Percentiles rank a stretch among this genome's conserved stretches.
phyloP scores from a whole-genome alignment of 306 rosid species.

The Luffa aegyptiaca region DNA sequence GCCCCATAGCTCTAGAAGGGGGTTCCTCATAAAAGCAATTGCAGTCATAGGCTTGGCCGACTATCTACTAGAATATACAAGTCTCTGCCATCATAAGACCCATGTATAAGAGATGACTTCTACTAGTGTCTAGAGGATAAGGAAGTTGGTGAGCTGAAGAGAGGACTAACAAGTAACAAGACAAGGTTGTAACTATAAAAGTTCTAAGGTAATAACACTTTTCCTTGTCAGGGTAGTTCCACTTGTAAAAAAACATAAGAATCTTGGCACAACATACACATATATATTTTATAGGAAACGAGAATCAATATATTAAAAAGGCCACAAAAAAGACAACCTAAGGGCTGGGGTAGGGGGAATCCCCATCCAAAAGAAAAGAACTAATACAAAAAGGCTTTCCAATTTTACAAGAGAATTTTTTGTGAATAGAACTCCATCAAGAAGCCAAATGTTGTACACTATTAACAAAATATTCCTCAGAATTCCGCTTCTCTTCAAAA shows the following conservation, averaged over 20 bases:
- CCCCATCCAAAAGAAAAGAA: too few relatives aligned
- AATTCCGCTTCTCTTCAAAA: too few relatives aligned
- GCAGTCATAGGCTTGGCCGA: not conserved
- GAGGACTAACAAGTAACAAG: not conserved
- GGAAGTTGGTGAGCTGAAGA: not conserved
- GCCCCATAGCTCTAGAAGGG: not conserved
- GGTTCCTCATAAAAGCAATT: not conserved
- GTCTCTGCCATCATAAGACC: not conserved
- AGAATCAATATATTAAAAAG: too few relatives aligned
- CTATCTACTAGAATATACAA: not conserved
- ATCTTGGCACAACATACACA: not conserved
- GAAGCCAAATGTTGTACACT: too few relatives aligned
- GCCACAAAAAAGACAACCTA: too few relatives aligned
- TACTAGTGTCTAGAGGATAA: not conserved
- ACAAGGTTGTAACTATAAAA: not conserved
- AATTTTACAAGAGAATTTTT: too few relatives aligned
- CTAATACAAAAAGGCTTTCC: too few relatives aligned
- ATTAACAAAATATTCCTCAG: too few relatives aligned
- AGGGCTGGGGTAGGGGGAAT: too few relatives aligned
- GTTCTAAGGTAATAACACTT: not conserved
- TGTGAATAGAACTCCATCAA: too few relatives aligned
- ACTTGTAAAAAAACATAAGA: not conserved
- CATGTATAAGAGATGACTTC: not conserved
- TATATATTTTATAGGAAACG: too few relatives aligned
- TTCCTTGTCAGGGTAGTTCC: not conserved